Percentiles rank a stretch among this genome's conserved stretches.
These are phyloP conservation scores for Manihot esculenta DNA, from an alignment of 441 rosid species.

Conservation along the genomic window DNA sequence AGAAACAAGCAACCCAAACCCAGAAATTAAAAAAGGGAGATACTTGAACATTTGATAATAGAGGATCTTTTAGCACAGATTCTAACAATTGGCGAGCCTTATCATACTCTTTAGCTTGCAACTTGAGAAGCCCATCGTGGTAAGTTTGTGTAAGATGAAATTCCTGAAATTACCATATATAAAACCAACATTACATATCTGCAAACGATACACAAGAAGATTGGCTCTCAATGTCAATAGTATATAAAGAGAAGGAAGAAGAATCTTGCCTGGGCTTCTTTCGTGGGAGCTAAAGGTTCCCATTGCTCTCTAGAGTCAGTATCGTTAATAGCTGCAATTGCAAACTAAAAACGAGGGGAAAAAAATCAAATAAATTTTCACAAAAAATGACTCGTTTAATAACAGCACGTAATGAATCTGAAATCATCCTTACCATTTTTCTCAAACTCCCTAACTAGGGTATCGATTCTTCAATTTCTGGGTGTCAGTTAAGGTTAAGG, in stretches of 20 bases:
- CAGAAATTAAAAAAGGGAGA: constrained; percentile 3
- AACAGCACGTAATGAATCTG: neutral
- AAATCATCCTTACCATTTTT: constrained; percentile 17
- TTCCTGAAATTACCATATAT: constrained; percentile 49
- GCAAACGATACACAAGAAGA: neutral
- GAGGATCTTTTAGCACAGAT: constrained; percentile 83
- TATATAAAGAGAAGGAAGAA: neutral
- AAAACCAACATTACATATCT: neutral
- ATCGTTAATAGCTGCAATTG: constrained; percentile 94
- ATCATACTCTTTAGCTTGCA: constrained; percentile 84
- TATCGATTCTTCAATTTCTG: neutral
- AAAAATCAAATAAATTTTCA: neutral
- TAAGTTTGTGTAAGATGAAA: constrained; percentile 89
- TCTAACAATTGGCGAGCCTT: constrained; percentile 78
- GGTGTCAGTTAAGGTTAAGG: neutral
- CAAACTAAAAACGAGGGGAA: constrained; percentile 50
- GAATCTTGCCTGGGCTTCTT: constrained; percentile 83
- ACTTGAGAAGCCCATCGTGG: constrained; percentile 87
- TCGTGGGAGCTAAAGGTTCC: constrained; percentile 98
- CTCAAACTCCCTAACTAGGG: neutral
- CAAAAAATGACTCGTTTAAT: neutral
- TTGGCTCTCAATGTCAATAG: neutral
- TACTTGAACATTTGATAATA: constrained; percentile 75
- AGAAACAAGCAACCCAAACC: neutral
- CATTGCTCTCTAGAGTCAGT: constrained; percentile 75